Conservation (phyloP, 768 basidiomycete species). For the Pisolithus albus region DNA sequence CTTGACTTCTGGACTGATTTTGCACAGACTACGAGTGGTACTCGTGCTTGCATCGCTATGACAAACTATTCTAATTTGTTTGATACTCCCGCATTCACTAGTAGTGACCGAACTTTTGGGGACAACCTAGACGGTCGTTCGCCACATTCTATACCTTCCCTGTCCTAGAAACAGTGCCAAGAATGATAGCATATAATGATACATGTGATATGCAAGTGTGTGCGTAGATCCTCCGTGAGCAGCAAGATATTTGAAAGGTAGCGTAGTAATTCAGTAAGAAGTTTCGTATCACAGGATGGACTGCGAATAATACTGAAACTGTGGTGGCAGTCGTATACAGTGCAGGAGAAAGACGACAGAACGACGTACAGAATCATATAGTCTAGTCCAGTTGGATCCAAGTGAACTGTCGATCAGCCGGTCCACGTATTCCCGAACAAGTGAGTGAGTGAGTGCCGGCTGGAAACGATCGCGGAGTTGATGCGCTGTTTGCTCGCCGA, state of each 20-base stretch:
- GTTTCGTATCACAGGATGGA: constrained; percentile 56
- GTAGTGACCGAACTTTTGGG: not conserved
- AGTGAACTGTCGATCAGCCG: constrained; percentile 83
- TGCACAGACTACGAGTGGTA: constrained; percentile 74
- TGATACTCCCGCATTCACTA: not conserved
- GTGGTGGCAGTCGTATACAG: not conserved
- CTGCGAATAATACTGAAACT: constrained; percentile 95
- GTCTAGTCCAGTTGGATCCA: constrained; percentile 88
- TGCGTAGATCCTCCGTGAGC: not conserved
- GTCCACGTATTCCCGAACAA: constrained; percentile 86
- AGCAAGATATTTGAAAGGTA: not conserved
- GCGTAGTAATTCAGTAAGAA: not conserved
- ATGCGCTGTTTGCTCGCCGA: constrained; percentile 85
- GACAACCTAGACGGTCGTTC: not conserved
- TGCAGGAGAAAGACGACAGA: not conserved
- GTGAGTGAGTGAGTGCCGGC: constrained; percentile 75
- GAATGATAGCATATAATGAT: not conserved
- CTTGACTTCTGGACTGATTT: constrained; percentile 5
- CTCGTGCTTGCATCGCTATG: constrained; percentile 78
- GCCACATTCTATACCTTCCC: not conserved
- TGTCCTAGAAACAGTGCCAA: constrained; percentile 1
- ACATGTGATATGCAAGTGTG: constrained; percentile 1
- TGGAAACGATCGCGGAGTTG: constrained; percentile 92
- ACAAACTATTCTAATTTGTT: constrained; percentile 42
- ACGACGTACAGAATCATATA: constrained; percentile 84